Evolutionary conservation across 192 early-diverging fungal genomes (phyloP), one percentile per base, ranked within the genome.

Genomic region (Backusella tarrabulga): DNA sequence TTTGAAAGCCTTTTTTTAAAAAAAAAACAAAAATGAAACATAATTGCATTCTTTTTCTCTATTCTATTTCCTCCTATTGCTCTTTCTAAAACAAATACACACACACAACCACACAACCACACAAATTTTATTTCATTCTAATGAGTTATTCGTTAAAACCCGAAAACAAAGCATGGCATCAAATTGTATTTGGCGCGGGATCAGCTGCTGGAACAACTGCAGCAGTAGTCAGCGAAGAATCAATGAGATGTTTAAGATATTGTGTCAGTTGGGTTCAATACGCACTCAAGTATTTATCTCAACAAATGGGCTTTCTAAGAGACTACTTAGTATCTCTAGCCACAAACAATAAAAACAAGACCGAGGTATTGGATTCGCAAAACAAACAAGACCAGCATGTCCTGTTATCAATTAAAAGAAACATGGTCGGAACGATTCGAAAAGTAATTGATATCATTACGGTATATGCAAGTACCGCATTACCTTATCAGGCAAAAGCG

Each of bases 211-310:
- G 89, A 68, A 76, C 91, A 4, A 90, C 92, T 11, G 92, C 91
- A 8, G 87, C 94, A 75, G 90, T 93, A 17, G 90, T 95, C 35
- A 93, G 92, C 72, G 95, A 96, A 74, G 96, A 97, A 77, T 92
- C 93, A 77, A 89, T 97, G 86, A 88, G 90, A 76, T 92, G 91
- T 73, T 82, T 97, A 46, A 87, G 90, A 74, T 97, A 97, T 81
- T 97, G 96, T 80, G 82, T 95, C 32, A 87, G 93, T 77, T 96
- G 93, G 93, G 83, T 97, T 3, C 88, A 90, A 79, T 95, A 95
- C 70, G 95, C 96, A 0, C 89, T 92, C 3, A 87, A 87, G n/a
- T 87, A 92, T 68, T 85, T 94, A 17, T 85, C 80, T 17, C 85
- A 86, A 42, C 92, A 94, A 46, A 93, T 94, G 38, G 75, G 79